A percentile compares a stretch with the other conserved stretches of the same genome.
Evolutionary conservation across 164 flowering plant genomes (phyloP).

Genomic region (Tinospora cordifolia): DNA sequence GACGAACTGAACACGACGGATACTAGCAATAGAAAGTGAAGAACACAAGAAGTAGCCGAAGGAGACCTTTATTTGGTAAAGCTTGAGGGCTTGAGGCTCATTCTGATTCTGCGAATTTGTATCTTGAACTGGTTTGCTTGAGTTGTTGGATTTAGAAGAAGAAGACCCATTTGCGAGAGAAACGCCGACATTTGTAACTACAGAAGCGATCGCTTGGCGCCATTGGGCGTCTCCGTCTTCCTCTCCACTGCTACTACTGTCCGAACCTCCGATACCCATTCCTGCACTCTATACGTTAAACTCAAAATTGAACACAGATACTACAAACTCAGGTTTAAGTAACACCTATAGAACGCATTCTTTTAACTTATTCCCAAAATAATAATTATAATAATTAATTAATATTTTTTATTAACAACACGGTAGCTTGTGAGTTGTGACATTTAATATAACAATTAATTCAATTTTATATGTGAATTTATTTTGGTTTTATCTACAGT

Average conservation of each 20-base stretch:
- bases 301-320: too few species aligned
- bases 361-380: too few species aligned
- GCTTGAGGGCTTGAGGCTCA: slow-evolving; percentile 42
- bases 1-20: not conserved
- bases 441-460: too few species aligned
- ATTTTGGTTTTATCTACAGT: too few species aligned
- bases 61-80: slow-evolving; percentile 65
- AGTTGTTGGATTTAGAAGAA: not conserved
- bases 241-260: slow-evolving; percentile 62
- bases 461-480: too few species aligned
- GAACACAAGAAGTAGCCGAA: not conserved
- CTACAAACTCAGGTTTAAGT: too few species aligned
- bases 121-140: slow-evolving; percentile 5
- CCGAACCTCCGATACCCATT: slow-evolving; percentile 5
- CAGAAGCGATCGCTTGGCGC: slow-evolving; percentile 73
- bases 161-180: not conserved
- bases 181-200: slow-evolving; percentile 18
- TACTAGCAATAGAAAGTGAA: not conserved
- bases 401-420: too few species aligned
- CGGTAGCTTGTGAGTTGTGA: too few species aligned
- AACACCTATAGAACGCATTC: too few species aligned
- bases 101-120: not conserved
- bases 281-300: not conserved
- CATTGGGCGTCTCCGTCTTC: slow-evolving; percentile 83
- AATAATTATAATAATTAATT: too few species aligned